A percentile compares a stretch with the other conserved stretches of the same genome.
phyloP scores from a whole-genome alignment of 2,329 filamentous ascomycete genomes.

The Arthrobotrys iridis region DNA sequence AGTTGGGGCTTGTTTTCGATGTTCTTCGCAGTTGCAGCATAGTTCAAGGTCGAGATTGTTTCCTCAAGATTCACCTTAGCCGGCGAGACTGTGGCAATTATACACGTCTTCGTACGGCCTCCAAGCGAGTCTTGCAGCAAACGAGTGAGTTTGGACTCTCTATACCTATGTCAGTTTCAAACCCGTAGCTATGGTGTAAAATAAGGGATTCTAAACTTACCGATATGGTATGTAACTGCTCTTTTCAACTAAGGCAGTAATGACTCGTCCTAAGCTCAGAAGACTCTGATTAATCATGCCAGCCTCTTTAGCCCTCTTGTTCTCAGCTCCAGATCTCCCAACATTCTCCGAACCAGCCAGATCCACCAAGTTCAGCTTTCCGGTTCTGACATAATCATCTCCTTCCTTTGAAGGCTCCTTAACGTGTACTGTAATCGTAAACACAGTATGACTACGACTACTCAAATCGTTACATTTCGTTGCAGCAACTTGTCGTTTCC shows the following conservation, averaged over 20 bases:
- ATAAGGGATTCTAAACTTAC: conserved; percentile 56
- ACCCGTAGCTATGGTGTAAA: conserved; percentile 27
- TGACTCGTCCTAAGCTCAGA: conserved; percentile 91
- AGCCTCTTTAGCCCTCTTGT: conserved; percentile 94
- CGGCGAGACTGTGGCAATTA: conserved; percentile 95
- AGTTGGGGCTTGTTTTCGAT: conserved; percentile 97
- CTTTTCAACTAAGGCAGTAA: conserved; percentile 94
- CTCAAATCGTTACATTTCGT: conserved; percentile 99
- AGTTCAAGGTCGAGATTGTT: conserved; percentile 97
- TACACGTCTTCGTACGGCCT: conserved; percentile 95
- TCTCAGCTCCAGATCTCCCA: conserved; percentile 93
- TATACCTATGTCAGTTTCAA: conserved; percentile 62
- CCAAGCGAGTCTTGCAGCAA: conserved; percentile 95
- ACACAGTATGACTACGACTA: conserved; percentile 95
- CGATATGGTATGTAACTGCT: conserved; percentile 84
- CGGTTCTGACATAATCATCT: conserved; percentile 87
- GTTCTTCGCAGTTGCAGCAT: conserved; percentile 97
- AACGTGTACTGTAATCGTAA: conserved; percentile 91
- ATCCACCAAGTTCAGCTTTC: conserved; percentile 96
- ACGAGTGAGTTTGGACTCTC: conserved; percentile 95
- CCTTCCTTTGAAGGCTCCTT: conserved; percentile 83
- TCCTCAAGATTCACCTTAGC: conserved; percentile 96
- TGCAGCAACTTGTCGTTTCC: conserved; percentile 96
- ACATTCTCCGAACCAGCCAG: conserved; percentile 98
- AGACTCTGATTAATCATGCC: conserved; percentile 98